A percentile compares a stretch with the other conserved stretches of the same genome.
Evolutionary conservation across 805 yeast genomes (phyloP).

Genomic region (Wickerhamomyces alni): DNA sequence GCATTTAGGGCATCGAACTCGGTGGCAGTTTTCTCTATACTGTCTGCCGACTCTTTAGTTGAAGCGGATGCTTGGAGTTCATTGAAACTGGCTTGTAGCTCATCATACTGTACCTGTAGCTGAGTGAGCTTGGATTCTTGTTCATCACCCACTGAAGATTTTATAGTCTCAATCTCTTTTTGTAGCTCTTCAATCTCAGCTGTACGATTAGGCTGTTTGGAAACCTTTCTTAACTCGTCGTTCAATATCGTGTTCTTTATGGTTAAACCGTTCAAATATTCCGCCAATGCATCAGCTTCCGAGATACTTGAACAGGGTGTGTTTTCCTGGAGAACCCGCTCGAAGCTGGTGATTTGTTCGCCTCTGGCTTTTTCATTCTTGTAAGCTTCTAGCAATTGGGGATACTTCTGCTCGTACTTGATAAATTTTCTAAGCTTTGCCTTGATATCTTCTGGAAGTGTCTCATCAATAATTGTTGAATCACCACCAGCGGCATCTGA

Average conservation of each 20-base stretch:
- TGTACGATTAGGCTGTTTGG: slow-evolving; percentile 8
- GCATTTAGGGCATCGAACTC: no score
- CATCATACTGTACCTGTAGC: no score
- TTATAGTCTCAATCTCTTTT: slow-evolving; percentile 5
- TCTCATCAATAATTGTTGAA: slow-evolving; percentile 6
- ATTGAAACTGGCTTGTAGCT: slow-evolving; percentile 10
- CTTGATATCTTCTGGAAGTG: slow-evolving; percentile 48
- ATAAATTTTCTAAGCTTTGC: slow-evolving; percentile 66
- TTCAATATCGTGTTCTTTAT: slow-evolving; percentile 56
- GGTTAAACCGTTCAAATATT: slow-evolving; percentile 58
- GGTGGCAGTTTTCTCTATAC: no score
- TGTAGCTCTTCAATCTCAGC: slow-evolving; percentile 9
- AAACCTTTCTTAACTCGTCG: slow-evolving; percentile 51
- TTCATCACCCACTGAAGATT: neutral
- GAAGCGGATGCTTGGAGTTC: no score
- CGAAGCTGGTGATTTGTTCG: slow-evolving; percentile 56
- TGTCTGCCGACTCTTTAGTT: no score
- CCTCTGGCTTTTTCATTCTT: slow-evolving; percentile 68
- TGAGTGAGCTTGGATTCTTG: slow-evolving; percentile 2
- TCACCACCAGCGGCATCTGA: slow-evolving; percentile 2
- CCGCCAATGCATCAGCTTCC: slow-evolving; percentile 66
- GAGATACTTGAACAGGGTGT: slow-evolving; percentile 76
- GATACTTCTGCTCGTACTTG: slow-evolving; percentile 89
- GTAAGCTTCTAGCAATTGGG: slow-evolving; percentile 77
- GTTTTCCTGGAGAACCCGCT: slow-evolving; percentile 62